These are phyloP conservation scores for Cucurbita moschata DNA, from an alignment of 306 rosid species.

Conservation along the genomic window DNA sequence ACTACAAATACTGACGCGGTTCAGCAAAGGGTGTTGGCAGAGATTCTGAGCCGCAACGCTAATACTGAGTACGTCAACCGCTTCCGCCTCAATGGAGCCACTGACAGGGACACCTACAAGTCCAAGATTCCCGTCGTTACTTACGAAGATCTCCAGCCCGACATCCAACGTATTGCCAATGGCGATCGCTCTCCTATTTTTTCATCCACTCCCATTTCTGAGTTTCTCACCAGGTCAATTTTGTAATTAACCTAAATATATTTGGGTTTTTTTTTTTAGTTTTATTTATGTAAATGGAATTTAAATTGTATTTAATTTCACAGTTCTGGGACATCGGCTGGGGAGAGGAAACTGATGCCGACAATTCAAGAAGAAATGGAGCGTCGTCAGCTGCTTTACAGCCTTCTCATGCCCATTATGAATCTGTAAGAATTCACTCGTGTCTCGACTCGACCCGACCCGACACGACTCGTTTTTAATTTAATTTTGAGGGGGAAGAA, in stretches of 20 bases:
- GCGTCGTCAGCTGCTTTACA: constrained; percentile 64
- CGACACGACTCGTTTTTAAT: too few species aligned
- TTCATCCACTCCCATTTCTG: constrained; percentile 57
- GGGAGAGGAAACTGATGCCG: constrained; percentile 84
- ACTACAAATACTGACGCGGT: constrained; percentile 40
- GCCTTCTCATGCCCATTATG: constrained; percentile 86
- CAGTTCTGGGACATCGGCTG: constrained; percentile 97
- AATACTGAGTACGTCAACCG: constrained; percentile 55
- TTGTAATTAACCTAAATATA: neutral
- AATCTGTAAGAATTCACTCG: constrained; percentile 26
- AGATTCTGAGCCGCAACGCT: constrained; percentile 51
- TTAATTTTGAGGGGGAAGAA: neutral
- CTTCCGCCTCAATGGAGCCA: constrained; percentile 45
- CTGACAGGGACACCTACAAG: constrained; percentile 53
- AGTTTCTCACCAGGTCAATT: constrained; percentile 69
- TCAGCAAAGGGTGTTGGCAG: constrained; percentile 34
- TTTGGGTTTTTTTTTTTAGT: too few species aligned
- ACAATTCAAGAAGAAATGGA: constrained; percentile 63
- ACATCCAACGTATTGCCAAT: constrained; percentile 70
- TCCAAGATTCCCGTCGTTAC: constrained; percentile 53
- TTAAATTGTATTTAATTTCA: neutral
- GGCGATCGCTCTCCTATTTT: constrained; percentile 77
- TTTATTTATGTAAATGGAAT: too few species aligned
- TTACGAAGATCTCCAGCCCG: constrained; percentile 67
- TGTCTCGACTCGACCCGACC: too few species aligned